phyloP scores from a whole-genome alignment of 2,329 filamentous ascomycete species.

The Cladophialophora exuberans region DNA sequence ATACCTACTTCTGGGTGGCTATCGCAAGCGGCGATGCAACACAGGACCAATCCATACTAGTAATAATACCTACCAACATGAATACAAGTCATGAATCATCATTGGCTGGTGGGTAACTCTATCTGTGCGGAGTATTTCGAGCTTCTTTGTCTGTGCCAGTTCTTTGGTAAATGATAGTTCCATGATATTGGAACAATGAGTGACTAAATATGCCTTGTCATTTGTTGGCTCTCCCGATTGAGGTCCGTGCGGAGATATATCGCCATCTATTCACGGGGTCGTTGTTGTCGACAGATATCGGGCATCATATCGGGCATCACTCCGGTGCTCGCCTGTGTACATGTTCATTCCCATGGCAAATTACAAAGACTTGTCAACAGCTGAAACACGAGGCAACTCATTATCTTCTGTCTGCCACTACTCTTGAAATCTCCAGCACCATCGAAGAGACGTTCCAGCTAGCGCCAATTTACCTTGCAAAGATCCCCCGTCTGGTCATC shows the following conservation, averaged over 20 bases:
- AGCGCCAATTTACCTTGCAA: neutral
- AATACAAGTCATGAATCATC: neutral
- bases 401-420: neutral
- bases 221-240: slow-evolving; percentile 18
- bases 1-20: neutral
- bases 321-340: too few relatives aligned
- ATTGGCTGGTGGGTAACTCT: too few relatives aligned
- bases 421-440: neutral
- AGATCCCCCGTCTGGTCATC: neutral
- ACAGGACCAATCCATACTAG: too few relatives aligned
- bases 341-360: neutral
- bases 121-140: too few relatives aligned
- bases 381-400: neutral
- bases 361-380: neutral
- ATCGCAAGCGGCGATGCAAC: too few relatives aligned
- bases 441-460: neutral
- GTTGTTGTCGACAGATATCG: neutral
- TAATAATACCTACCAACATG: too few relatives aligned
- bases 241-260: slow-evolving; percentile 23
- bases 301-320: too few relatives aligned
- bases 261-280: slow-evolving; percentile 13
- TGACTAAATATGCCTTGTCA: neutral
- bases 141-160: too few relatives aligned
- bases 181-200: too few relatives aligned
- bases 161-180: too few relatives aligned